Evolutionary conservation across 1,284 basidiomycete genomes (phyloP).

Genomic region (Rhodotorula sp.): DNA sequence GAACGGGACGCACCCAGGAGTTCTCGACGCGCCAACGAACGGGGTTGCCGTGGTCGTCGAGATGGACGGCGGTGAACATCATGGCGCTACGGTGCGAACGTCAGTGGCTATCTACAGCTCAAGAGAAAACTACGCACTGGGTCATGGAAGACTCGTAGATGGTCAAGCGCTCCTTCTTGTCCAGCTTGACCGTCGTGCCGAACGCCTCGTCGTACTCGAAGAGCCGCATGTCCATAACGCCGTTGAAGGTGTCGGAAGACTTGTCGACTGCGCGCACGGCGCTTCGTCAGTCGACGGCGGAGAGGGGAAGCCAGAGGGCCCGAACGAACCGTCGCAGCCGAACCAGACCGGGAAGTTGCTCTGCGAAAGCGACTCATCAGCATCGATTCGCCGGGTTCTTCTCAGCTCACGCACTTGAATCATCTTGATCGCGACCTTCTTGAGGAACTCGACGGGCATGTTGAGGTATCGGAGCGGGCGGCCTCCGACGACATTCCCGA

Average conservation of each 20-base stretch:
- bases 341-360: conserved; percentile 68
- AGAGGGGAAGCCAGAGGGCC: no score
- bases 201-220: conserved; percentile 60
- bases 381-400: no score
- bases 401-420: conserved; percentile 42
- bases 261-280: conserved; percentile 37
- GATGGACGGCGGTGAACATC: conserved; percentile 77
- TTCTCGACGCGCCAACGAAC: conserved; percentile 92
- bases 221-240: conserved; percentile 55
- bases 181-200: conserved; percentile 60
- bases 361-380: neutral
- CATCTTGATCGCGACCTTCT: conserved; percentile 64
- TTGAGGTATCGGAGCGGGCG: conserved; percentile 77
- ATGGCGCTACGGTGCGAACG: conserved; percentile 55
- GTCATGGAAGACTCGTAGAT: conserved; percentile 83
- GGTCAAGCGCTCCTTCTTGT: conserved; percentile 79
- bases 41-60: conserved; percentile 69
- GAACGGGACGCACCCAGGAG: conserved; percentile 66
- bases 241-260: conserved; percentile 43
- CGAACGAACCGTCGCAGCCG: conserved; percentile 62
- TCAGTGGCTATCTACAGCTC: no score
- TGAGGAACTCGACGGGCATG: conserved; percentile 74
- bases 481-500: conserved; percentile 88
- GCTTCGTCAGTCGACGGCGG: neutral
- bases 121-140: conserved; percentile 54